These are phyloP conservation scores for Termitomyces sp. DNA, from an alignment of 768 basidiomycete genomes.

Conservation along the genomic window DNA sequence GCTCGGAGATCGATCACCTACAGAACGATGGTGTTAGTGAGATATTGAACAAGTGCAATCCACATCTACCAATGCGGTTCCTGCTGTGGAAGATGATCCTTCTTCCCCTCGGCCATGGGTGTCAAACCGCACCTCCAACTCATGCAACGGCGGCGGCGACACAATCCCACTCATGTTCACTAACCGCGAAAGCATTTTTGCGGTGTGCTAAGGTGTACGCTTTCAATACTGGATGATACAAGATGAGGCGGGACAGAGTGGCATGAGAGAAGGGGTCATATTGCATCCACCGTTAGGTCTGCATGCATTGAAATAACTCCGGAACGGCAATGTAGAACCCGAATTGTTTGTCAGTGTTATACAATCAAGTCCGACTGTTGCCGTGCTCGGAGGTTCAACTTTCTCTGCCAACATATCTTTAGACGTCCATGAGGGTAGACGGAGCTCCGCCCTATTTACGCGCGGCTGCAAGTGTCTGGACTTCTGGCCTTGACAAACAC, in stretches of 20 bases:
- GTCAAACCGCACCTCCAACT: background rate
- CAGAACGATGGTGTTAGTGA: background rate
- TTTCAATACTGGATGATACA: background rate
- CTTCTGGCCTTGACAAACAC: background rate
- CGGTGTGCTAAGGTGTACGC: background rate
- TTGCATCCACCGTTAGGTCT: background rate
- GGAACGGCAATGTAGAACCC: background rate
- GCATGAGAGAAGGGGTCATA: background rate
- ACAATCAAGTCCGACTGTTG: no score
- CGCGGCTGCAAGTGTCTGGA: background rate
- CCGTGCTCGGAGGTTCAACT: background rate
- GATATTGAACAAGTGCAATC: background rate
- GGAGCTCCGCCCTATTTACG: background rate
- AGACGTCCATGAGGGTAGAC: background rate
- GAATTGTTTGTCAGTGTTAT: background rate
- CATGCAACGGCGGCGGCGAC: background rate
- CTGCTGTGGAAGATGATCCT: background rate
- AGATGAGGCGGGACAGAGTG: background rate
- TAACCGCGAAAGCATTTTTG: background rate
- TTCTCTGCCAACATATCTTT: background rate
- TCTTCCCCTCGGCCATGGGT: background rate
- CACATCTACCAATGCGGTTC: background rate
- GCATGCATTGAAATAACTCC: background rate
- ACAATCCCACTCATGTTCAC: background rate
- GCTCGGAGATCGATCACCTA: constrained; percentile 1